Percentiles rank a stretch among this genome's conserved stretches.
Evolutionary conservation across 2,329 filamentous ascomycete genomes (phyloP).

Genomic region (Arthrinium phaeospermum): DNA sequence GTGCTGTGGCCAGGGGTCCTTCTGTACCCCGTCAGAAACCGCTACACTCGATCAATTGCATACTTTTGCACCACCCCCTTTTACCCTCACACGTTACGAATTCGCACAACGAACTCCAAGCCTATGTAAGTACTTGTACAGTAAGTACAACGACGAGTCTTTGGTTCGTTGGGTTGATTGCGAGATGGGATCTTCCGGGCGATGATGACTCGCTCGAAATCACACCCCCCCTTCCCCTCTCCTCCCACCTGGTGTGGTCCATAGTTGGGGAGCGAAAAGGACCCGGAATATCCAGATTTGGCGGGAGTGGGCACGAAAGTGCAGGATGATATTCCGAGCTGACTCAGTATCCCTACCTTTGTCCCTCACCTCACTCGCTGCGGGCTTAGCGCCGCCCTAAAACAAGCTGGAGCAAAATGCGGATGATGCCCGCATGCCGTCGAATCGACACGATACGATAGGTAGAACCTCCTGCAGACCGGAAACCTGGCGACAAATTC

Average conservation of each 20-base stretch:
- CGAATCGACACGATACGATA: neutral
- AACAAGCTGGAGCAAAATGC: neutral
- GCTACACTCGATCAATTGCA: neutral
- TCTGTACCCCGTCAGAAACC: neutral
- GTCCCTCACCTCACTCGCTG: neutral
- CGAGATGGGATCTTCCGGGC: constrained; percentile 1
- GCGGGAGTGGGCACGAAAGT: neutral
- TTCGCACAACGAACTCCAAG: neutral
- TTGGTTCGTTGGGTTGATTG: neutral
- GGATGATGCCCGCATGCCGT: constrained; percentile 3
- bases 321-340: constrained; percentile 2
- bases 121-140: neutral
- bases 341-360: constrained; percentile 17
- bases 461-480: neutral
- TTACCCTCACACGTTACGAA: neutral
- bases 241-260: neutral
- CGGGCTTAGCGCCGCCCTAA: constrained; percentile 4
- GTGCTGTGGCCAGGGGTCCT: neutral
- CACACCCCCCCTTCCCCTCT: too few species aligned
- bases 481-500: neutral
- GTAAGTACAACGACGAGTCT: neutral
- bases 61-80: neutral
- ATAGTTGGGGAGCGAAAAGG: neutral
- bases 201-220: constrained; percentile 1
- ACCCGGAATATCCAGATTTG: neutral